These are phyloP conservation scores for Blastomyces gilchristii DNA, from an alignment of 2,329 filamentous ascomycete species.

Conservation along the genomic window DNA sequence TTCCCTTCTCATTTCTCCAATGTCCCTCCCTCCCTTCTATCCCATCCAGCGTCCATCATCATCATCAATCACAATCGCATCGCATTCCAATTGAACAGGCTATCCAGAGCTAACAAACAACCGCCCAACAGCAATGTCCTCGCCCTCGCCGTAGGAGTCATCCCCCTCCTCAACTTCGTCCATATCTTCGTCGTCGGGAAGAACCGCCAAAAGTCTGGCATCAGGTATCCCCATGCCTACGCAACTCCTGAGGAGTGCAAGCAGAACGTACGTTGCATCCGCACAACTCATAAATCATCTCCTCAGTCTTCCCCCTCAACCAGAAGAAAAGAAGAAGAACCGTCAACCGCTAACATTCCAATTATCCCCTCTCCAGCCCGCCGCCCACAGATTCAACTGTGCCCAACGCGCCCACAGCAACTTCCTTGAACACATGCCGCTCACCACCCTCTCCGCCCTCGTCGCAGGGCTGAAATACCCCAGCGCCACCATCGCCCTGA, in stretches of 20 bases:
- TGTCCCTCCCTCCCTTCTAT: background rate
- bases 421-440: conserved; percentile 49
- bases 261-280: conserved; percentile 28
- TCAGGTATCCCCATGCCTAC: conserved; percentile 50
- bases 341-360: background rate
- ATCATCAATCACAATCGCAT: too few relatives aligned
- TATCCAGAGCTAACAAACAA: background rate
- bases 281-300: conserved; percentile 14
- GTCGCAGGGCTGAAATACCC: conserved; percentile 48
- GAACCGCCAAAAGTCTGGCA: conserved; percentile 43
- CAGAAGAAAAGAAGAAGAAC: too few relatives aligned
- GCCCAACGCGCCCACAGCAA: conserved; percentile 50
- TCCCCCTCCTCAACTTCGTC: conserved; percentile 43
- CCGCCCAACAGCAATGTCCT: conserved; percentile 43
- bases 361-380: conserved; percentile 22
- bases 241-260: conserved; percentile 47
- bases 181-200: conserved; percentile 40
- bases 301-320: background rate
- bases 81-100: background rate
- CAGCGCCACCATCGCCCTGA: conserved; percentile 36
- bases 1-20: too few relatives aligned
- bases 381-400: conserved; percentile 42
- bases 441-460: conserved; percentile 42
- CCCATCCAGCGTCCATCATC: too few relatives aligned
- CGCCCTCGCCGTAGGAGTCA: conserved; percentile 43